phyloP scores from a whole-genome alignment of 2,329 filamentous ascomycete species.

The Penicillium sp. region DNA sequence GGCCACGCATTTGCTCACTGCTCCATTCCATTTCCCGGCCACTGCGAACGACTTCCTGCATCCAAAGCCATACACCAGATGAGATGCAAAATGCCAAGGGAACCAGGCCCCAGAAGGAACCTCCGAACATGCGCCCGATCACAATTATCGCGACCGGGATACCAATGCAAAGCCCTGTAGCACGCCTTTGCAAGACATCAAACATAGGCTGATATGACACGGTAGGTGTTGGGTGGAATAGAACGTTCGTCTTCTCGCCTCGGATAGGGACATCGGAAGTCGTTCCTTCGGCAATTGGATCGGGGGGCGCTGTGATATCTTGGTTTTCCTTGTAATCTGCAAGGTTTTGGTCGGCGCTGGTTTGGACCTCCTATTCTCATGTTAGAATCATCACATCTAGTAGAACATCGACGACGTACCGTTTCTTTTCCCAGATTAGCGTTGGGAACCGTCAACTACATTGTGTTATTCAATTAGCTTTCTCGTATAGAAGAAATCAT shows the following conservation, averaged over 20 bases:
- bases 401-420: slow-evolving; percentile 37
- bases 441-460: slow-evolving; percentile 81
- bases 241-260: slow-evolving; percentile 92
- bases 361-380: slow-evolving; percentile 60
- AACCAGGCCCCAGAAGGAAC: slow-evolving; percentile 72
- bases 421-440: slow-evolving; percentile 79
- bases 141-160: slow-evolving; percentile 75
- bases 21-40: slow-evolving; percentile 86
- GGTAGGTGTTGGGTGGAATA: slow-evolving; percentile 92
- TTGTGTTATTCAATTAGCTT: slow-evolving; percentile 1
- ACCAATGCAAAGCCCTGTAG: slow-evolving; percentile 67
- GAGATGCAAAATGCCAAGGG: slow-evolving; percentile 71
- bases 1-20: slow-evolving; percentile 79
- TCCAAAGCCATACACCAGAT: slow-evolving; percentile 84
- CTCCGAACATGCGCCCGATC: slow-evolving; percentile 77
- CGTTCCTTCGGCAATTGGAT: slow-evolving; percentile 76
- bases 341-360: slow-evolving; percentile 69
- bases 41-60: slow-evolving; percentile 80
- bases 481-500: neutral
- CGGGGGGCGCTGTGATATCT: slow-evolving; percentile 87
- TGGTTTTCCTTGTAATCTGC: slow-evolving; percentile 82
- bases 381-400: neutral
- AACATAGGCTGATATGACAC: slow-evolving; percentile 91
- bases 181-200: slow-evolving; percentile 70
- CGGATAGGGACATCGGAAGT: slow-evolving; percentile 95